Percentiles rank a stretch among this genome's conserved stretches.
These are phyloP conservation scores for Tricholoma furcatifolium DNA, from an alignment of 768 basidiomycete genomes.

Conservation along the genomic window DNA sequence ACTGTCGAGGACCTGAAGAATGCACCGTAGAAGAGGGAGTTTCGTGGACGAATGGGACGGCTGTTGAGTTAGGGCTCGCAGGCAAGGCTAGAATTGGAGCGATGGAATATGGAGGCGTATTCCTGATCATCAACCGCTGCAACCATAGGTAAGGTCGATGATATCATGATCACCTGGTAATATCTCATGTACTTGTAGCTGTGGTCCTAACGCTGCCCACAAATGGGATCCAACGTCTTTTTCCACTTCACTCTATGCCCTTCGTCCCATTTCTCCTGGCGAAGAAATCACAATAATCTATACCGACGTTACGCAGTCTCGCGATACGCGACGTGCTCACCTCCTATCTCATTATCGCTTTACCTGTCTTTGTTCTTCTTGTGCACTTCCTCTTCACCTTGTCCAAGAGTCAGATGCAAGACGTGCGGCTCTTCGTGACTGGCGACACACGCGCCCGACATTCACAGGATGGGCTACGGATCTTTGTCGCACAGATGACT, in stretches of 20 bases:
- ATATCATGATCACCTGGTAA: not conserved
- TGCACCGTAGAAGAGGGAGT: slow-evolving; percentile 40
- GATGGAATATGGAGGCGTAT: slow-evolving; percentile 40
- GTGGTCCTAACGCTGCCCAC: slow-evolving; percentile 42
- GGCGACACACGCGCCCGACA: slow-evolving; percentile 15
- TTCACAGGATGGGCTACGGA: slow-evolving; percentile 43
- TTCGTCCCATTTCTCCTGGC: slow-evolving; percentile 34
- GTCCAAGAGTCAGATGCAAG: slow-evolving; percentile 9
- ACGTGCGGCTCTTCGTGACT: slow-evolving; percentile 12
- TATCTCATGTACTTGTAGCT: slow-evolving; percentile 25
- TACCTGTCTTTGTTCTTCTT: slow-evolving; percentile 38
- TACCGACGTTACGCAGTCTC: slow-evolving; percentile 37
- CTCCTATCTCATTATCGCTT: slow-evolving; percentile 41
- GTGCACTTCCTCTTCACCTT: slow-evolving; percentile 22
- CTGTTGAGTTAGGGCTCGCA: slow-evolving; percentile 30
- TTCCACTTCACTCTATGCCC: slow-evolving; percentile 38
- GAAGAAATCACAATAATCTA: slow-evolving; percentile 49
- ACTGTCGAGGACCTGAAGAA: slow-evolving; percentile 25
- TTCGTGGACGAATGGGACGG: slow-evolving; percentile 40
- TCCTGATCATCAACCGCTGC: slow-evolving; percentile 38
- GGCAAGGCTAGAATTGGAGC: slow-evolving; percentile 20
- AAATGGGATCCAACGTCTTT: slow-evolving; percentile 41
- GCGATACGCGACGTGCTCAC: slow-evolving; percentile 29
- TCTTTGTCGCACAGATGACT: slow-evolving; percentile 36
- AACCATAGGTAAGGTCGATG: slow-evolving; percentile 39